Base-by-base conservation (phyloP, 2,329 filamentous ascomycete genomes). In the Corinectria fuckeliana region DNA sequence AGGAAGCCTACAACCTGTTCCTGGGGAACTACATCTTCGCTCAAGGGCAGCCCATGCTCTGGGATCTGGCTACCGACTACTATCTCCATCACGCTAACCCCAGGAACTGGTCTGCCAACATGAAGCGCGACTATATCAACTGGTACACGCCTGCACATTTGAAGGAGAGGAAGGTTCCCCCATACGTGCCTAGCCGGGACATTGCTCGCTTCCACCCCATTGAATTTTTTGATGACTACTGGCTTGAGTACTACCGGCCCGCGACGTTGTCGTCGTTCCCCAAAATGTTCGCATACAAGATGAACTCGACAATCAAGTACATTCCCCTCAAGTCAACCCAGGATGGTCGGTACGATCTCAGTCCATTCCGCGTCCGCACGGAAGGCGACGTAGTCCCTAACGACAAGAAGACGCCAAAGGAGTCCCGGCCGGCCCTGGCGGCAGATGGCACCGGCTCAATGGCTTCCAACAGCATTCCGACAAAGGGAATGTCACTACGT, bases 1-100 rank as follows among this genome's bases (percentile, higher is more conserved):
- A 99, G 76, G 95, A 99, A 76, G 95, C 95, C 1, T 98, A 98
- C 76, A 99, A 99, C 68, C 81, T 99, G 9, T 99, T 99, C 72
- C 84, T 99, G 1, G 95, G 95, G 6, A 97, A 98, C 72, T 99
- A 99, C 74, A 91, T 93, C 50, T 98, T 93, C 72, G 79, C 85
- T 0, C 88, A 92, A 64, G 93, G 91, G 0, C 90, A 96, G 72
- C 95, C 95, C 0, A 94, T 98, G 92, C 83, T 99, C 2, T 99
- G 95, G 95, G 95, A 99, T 72, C 83, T 99, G 7, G 84, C 90
- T 3, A 97, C 93, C 3, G 95, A 99, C 74, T 97, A 98, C 77
- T 96, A 98, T 70, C 87, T 99, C 6, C 95, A 99, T 71, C 94
- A 99, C 70, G 88, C 89, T 30, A 85, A 96, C 73, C 95, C 95